A percentile compares a stretch with the other conserved stretches of the same genome.
Evolutionary conservation across 345 rosid species (phyloP).

Genomic region (Bruguiera parviflora): DNA sequence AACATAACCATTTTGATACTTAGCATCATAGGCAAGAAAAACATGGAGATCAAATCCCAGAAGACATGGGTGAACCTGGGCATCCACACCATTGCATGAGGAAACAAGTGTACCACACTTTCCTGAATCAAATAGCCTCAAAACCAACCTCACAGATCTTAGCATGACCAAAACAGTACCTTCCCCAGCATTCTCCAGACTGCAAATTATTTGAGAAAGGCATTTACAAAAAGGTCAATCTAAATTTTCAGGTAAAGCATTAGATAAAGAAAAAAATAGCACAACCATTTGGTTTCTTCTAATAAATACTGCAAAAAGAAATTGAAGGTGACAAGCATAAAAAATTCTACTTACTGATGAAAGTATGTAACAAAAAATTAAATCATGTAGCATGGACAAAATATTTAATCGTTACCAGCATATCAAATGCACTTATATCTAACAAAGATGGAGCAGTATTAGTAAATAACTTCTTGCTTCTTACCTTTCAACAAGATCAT

Average conservation of each 20-base stretch:
- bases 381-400: background rate
- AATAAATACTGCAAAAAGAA: too few relatives aligned
- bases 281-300: background rate
- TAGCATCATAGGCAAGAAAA: background rate
- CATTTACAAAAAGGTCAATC: background rate
- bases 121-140: slow-evolving; percentile 59
- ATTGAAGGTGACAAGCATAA: background rate
- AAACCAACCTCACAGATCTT: slow-evolving; percentile 67
- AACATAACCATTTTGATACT: background rate
- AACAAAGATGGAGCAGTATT: background rate
- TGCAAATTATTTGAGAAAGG: slow-evolving; percentile 34
- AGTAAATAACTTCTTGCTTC: slow-evolving; percentile 7
- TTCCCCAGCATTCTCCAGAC: slow-evolving; percentile 98
- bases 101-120: slow-evolving; percentile 45
- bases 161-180: slow-evolving; percentile 80
- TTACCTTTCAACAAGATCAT: slow-evolving; percentile 82
- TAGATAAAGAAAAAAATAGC: too few relatives aligned
- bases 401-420: background rate
- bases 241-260: background rate
- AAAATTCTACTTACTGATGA: background rate
- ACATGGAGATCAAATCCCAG: background rate
- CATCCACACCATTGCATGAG: slow-evolving; percentile 48
- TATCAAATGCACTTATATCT: background rate
- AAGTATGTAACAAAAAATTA: background rate
- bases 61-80: slow-evolving; percentile 47